A percentile compares a stretch with the other conserved stretches of the same genome.
Evolutionary conservation across 352 stramenopile species (phyloP).

Genomic region (Phytophthora pseudosyringae): DNA sequence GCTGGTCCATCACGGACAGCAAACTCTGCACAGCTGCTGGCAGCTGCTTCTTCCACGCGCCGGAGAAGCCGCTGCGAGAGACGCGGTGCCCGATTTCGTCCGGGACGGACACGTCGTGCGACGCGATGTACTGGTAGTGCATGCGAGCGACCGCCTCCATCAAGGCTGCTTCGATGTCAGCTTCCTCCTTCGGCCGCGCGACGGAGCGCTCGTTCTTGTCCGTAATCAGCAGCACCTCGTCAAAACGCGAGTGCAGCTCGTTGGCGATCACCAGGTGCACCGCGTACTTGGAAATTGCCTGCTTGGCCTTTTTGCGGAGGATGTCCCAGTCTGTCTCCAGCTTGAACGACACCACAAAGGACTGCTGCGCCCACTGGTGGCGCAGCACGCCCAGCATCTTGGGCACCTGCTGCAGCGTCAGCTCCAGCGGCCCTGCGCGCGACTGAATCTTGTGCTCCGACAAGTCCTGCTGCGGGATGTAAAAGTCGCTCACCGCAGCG

Average conservation of each 20-base stretch:
- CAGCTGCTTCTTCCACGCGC: slow-evolving; percentile 54
- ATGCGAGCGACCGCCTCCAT: slow-evolving; percentile 68
- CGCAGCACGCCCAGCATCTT: slow-evolving; percentile 96
- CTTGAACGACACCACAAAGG: slow-evolving; percentile 98
- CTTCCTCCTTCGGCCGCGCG: slow-evolving; percentile 58
- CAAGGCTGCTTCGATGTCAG: slow-evolving; percentile 69
- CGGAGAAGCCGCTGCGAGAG: slow-evolving; percentile 26
- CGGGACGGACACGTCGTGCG: slow-evolving; percentile 60
- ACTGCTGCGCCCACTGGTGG: slow-evolving; percentile 92
- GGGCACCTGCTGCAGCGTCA: slow-evolving; percentile 94
- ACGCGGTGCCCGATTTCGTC: slow-evolving; percentile 54
- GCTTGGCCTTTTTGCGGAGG: slow-evolving; percentile 92
- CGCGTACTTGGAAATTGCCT: slow-evolving; percentile 94
- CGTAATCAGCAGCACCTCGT: slow-evolving; percentile 88
- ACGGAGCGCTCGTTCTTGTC: slow-evolving; percentile 58
- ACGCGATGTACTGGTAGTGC: slow-evolving; percentile 81
- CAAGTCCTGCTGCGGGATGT: slow-evolving; percentile 92
- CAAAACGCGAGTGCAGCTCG: slow-evolving; percentile 94
- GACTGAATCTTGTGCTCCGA: slow-evolving; percentile 98
- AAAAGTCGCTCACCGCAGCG: slow-evolving; percentile 99
- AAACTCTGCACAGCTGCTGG: slow-evolving; percentile 47
- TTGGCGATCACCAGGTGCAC: slow-evolving; percentile 99
- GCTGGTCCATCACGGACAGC: slow-evolving; percentile 54
- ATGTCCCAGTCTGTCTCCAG: slow-evolving; percentile 97
- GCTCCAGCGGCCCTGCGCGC: slow-evolving; percentile 59